Evolutionary conservation across 495 filamentous ascomycete genomes (phyloP).

Genomic region (Chaetomium tenue): DNA sequence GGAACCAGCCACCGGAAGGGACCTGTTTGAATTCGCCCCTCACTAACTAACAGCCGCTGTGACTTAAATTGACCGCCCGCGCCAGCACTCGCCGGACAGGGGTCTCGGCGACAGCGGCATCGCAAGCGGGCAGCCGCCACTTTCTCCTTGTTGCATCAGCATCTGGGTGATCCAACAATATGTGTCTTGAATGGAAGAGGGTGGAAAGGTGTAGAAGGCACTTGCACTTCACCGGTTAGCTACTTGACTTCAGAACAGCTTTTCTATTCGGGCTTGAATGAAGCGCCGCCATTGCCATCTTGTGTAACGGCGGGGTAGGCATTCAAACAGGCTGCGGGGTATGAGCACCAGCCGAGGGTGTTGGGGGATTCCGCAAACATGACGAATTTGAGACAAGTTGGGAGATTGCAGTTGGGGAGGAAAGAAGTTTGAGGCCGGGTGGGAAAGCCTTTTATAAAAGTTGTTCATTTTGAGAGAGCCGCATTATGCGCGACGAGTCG

Average conservation of each 20-base stretch:
- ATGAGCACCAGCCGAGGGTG: neutral
- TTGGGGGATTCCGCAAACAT: neutral
- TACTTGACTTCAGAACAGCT: neutral
- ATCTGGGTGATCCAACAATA: neutral
- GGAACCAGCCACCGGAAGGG: neutral
- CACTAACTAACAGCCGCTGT: neutral
- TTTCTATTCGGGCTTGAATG: no score
- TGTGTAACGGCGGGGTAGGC: neutral
- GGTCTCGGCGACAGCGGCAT: neutral
- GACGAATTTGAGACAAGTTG: neutral
- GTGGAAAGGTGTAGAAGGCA: neutral
- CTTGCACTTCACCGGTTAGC: neutral
- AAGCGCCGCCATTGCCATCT: neutral
- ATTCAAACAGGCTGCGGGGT: neutral
- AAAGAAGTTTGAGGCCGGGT: neutral
- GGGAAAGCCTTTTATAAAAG: neutral
- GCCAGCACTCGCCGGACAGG: slow-evolving; percentile 10
- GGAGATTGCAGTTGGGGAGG: neutral
- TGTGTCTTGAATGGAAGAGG: neutral
- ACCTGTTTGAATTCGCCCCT: neutral
- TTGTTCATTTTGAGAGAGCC: neutral
- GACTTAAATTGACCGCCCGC: slow-evolving; percentile 12
- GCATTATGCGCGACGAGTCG: neutral
- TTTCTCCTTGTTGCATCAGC: slow-evolving; percentile 1
- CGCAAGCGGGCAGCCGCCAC: neutral